A percentile compares a stretch with the other conserved stretches of the same genome.
Evolutionary conservation across 208 protist species (phyloP).

Genomic region (Trypanosoma conorhini): DNA sequence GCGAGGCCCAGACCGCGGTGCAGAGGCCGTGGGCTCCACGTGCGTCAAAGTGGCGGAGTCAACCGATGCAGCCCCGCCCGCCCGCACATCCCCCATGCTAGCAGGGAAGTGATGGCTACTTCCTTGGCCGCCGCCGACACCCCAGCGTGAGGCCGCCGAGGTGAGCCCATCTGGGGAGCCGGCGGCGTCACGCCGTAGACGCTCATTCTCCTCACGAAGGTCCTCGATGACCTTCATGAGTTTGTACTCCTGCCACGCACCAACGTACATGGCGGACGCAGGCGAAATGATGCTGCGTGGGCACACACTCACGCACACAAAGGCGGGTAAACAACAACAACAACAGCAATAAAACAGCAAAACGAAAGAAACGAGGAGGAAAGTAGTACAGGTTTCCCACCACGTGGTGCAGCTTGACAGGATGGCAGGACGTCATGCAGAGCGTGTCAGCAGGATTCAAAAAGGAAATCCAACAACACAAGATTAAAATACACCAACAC

Average conservation of each 20-base stretch:
- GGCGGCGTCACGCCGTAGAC: conserved; percentile 3
- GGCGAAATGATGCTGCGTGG: conserved; percentile 3
- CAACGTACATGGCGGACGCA: conserved; percentile 53
- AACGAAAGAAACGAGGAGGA: conserved; percentile 8
- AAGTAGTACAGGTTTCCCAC: background rate
- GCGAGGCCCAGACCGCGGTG: background rate
- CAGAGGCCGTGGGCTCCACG: background rate
- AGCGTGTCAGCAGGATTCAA: background rate
- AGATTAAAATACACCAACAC: conserved; percentile 2
- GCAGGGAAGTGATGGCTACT: conserved; percentile 31
- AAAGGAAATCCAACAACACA: background rate
- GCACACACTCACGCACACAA: background rate
- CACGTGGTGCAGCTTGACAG: background rate
- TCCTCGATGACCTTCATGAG: conserved; percentile 63
- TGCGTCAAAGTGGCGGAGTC: background rate
- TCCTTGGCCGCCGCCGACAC: background rate
- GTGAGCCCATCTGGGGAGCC: background rate
- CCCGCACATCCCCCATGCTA: background rate
- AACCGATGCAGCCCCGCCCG: background rate
- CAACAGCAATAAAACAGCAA: conserved; percentile 16
- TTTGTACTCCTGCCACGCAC: conserved; percentile 71
- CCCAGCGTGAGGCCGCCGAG: background rate
- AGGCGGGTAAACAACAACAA: conserved; percentile 13
- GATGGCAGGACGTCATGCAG: background rate
- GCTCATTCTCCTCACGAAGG: conserved; percentile 36